Conservation (phyloP, 805 yeast species). For the Yueomyces sinensis region DNA sequence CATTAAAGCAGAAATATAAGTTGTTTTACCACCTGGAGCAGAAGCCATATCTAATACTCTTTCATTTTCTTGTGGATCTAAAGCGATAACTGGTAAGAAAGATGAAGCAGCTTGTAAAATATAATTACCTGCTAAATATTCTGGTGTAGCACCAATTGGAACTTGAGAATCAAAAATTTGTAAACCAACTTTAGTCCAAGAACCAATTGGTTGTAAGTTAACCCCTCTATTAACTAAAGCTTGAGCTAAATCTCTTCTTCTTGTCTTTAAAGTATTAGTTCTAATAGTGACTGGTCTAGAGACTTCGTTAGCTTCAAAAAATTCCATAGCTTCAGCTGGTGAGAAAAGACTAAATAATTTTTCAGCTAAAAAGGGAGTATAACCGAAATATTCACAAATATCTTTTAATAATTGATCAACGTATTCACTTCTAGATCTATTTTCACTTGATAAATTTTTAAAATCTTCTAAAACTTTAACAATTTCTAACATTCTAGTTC, state of each 20-base stretch:
- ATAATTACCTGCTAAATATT: constrained; percentile 94
- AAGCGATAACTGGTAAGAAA: constrained; percentile 93
- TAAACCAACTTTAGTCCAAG: constrained; percentile 97
- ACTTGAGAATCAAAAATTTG: constrained; percentile 97
- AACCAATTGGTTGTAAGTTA: constrained; percentile 90
- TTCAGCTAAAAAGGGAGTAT: constrained; percentile 83
- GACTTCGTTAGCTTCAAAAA: constrained; percentile 96
- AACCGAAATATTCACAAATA: constrained; percentile 88
- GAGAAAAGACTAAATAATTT: constrained; percentile 83
- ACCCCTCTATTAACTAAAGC: constrained; percentile 93
- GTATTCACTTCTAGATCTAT: constrained; percentile 76
- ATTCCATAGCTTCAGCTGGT: constrained; percentile 94
- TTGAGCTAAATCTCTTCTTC: constrained; percentile 94
- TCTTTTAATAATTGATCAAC: constrained; percentile 66
- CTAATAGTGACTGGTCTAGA: constrained; percentile 94
- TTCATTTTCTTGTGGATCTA: constrained; percentile 95
- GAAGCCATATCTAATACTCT: constrained; percentile 98
- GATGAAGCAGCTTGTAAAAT: constrained; percentile 98
- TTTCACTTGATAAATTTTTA: constrained; percentile 69
- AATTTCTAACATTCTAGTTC: constrained; percentile 92
- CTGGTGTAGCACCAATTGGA: constrained; percentile 99
- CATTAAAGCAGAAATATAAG: constrained; percentile 91
- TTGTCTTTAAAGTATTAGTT: constrained; percentile 89
- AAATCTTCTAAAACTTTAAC: constrained; percentile 90
- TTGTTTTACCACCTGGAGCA: constrained; percentile 98